Evolutionary conservation across 2,329 filamentous ascomycete species (phyloP), one percentile per base, ranked within the genome.

Genomic region (Cylindrodendrum hubeiense): DNA sequence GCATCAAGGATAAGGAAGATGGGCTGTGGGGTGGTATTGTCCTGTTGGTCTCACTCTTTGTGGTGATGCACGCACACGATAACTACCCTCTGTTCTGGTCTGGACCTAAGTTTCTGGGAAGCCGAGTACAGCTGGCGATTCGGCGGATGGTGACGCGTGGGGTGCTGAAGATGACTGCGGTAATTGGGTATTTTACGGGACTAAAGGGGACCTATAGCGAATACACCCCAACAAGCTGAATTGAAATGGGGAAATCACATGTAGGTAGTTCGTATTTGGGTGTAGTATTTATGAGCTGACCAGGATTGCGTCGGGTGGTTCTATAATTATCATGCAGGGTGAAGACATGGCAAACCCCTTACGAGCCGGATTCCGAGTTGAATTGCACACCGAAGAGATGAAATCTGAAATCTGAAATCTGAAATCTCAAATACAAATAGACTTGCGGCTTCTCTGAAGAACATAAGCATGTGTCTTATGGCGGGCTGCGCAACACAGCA

Each of bases 21-120:
- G 61, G 60, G 1, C 12, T 67, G 4, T 4, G 44, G 19, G 67
- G 71, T 3, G 61, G 55, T 9, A 12, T 65, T 1, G 26, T 59
- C 5, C 53, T 71, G 61, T 43, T 70, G 4, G 24, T 71, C 1
- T 71, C 71, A 17, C 57, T 71, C 6, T 65, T 72, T 51, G 54
- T 67, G 34, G 61, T 70, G 5, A 70, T 60, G n/a, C 57, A 69
- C 41, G 47, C 55, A 8, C 66, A 72, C n/a, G 71, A 71, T 12
- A 73, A 69, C 17, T 73, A 71, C 53, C 69, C 71, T 26, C 60
- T 73, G 15, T 62, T 73, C 13, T 70, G 59, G 54, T 54, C 51
- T 8, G 71, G 71, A 1, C 71, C 69, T 12, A 12, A n/a, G 6
- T 56, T 69, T 24, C 21, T 72, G 17, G 68, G 68, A 5, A 46